These are phyloP conservation scores for Venturia asperata DNA, from an alignment of 2,329 filamentous ascomycete genomes.

Conservation along the genomic window DNA sequence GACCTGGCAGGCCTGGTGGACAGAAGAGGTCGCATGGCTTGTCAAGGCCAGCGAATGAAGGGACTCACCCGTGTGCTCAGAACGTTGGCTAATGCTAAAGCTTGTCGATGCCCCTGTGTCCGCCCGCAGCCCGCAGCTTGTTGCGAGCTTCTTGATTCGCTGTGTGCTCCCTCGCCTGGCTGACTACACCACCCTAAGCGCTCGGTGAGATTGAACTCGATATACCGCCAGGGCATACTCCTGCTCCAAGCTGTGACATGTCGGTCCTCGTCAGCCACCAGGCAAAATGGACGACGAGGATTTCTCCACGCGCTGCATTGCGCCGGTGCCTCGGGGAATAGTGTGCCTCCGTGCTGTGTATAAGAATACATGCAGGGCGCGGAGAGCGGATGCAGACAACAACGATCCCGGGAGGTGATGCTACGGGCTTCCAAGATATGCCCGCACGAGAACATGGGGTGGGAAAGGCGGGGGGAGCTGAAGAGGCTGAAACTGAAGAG, in stretches of 20 bases:
- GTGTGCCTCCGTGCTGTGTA: no score
- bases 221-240: neutral
- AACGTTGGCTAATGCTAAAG: constrained; percentile 4
- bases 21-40: constrained; percentile 8
- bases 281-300: neutral
- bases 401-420: no score
- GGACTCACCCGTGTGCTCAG: neutral
- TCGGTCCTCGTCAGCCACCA: neutral
- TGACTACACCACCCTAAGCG: constrained; percentile 3
- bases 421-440: no score
- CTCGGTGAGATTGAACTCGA: neutral
- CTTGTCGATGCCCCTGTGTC: neutral
- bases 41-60: neutral
- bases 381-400: no score
- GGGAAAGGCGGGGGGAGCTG: no score
- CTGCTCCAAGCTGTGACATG: neutral
- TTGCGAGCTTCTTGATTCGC: neutral
- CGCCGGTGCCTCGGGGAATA: neutral
- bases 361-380: no score
- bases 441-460: no score
- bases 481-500: no score
- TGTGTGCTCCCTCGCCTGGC: neutral
- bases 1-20: constrained; percentile 5
- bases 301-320: neutral
- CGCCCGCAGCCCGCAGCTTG: neutral